Evolutionary conservation across 2,329 filamentous ascomycete species (phyloP), one percentile per base, ranked within the genome.

Genomic region (Allantophomopsis lycopodina): DNA sequence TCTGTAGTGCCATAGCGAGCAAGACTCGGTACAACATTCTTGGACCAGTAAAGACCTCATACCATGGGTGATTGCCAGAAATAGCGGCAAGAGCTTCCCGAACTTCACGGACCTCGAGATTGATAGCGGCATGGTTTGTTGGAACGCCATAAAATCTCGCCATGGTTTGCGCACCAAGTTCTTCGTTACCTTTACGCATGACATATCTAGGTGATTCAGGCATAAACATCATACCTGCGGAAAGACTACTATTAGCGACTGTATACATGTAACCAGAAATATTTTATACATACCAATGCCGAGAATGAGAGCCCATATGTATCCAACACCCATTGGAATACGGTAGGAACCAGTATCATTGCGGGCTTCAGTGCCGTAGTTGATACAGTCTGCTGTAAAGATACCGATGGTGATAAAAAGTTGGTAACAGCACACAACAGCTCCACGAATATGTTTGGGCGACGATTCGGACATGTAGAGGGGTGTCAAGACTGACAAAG

Each of bases 341-440:
- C 77, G 67, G 75, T 79, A 84, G 1, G 73, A 70, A 3, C 57
- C 56, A 1, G 64, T 55, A 38, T 57, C 54, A 4, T 38, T 41
- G 10, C 54, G 48, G 0, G 54, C 57, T 33, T 61, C 55, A 0
- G 54, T 54, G 34, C 66, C 69, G 39, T 61, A 72, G 55, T 74
- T 75, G 49, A 76, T 63, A 40, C 67, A 59, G 47, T 71, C 70
- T 40, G 69, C 63, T 15, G 69, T 54, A 39, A 75, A 71, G 46
- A 84, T 82, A 28, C 80, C 80, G 20, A 83, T 62, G 1, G 79
- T 84, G 55, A 84, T 80, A 60, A 83, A 76, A 13, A 84, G 70
- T 58, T 84, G 80, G 57, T 83, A 84, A n/a, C 71, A 75, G 4
- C 51, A 54, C n/a, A 80, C 71, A 34, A 81, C 69, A 28, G 72